phyloP scores from a whole-genome alignment of 1,284 basidiomycete genomes.

The Sporisorium reilianum region DNA sequence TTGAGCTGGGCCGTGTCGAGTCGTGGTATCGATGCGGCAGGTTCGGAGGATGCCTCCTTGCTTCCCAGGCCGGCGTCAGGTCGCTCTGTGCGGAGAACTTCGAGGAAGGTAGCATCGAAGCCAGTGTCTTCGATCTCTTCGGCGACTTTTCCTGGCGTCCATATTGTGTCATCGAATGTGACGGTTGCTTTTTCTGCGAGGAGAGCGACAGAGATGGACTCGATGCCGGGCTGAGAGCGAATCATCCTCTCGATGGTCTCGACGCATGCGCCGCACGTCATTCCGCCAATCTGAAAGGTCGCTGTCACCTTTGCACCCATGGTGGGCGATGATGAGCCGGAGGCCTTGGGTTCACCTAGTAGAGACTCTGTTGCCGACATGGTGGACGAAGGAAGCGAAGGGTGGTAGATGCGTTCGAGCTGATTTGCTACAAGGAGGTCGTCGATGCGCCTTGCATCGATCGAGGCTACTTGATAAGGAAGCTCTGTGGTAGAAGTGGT shows the following conservation, averaged over 20 bases:
- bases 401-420: not conserved
- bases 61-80: not conserved
- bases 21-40: not conserved
- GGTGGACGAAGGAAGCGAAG: not conserved
- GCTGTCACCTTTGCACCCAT: conserved; percentile 41
- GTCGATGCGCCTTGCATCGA: not conserved
- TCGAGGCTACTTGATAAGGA: not conserved
- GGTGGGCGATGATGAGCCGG: conserved; percentile 10
- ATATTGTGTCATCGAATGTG: conserved; percentile 83
- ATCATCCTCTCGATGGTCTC: conserved; percentile 94
- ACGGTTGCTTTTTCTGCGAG: conserved; percentile 92
- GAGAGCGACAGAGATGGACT: conserved; percentile 89
- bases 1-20: conserved; percentile 72
- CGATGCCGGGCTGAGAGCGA: conserved; percentile 84
- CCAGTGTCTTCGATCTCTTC: conserved; percentile 92
- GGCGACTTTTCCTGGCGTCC: conserved; percentile 78
- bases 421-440: not conserved
- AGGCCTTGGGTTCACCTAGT: conserved; percentile 22
- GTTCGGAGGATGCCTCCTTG: conserved; percentile 5
- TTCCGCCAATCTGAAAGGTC: conserved; percentile 85
- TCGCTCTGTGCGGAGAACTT: conserved; percentile 30
- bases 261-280: conserved; percentile 91
- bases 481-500: too few relatives aligned
- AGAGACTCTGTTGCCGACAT: conserved; percentile 36
- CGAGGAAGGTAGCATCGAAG: conserved; percentile 77